Conservation (phyloP, 352 stramenopile species). For the Globisporangium orthogonon region DNA sequence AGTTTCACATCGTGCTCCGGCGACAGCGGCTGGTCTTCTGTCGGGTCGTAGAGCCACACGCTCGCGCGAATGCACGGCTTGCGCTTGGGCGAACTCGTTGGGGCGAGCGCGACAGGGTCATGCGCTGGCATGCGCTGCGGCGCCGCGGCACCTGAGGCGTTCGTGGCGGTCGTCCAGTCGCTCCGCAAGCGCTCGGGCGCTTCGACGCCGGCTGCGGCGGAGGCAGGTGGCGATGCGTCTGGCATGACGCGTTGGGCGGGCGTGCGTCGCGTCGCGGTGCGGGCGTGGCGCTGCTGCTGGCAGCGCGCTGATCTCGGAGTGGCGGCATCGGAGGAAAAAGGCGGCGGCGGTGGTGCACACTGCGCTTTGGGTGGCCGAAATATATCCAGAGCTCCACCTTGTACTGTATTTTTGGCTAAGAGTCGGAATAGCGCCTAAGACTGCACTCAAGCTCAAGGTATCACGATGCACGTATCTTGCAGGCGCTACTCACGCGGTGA, state of each 20-base stretch:
- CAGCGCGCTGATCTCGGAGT: not conserved
- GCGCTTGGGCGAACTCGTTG: slow-evolving; percentile 13
- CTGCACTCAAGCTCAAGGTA: too few species aligned
- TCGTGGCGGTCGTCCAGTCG: slow-evolving; percentile 14
- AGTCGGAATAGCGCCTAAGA: too few species aligned
- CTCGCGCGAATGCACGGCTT: slow-evolving; percentile 28
- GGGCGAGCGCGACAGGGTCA: not conserved
- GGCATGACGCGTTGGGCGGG: not conserved
- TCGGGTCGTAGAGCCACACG: slow-evolving; percentile 66
- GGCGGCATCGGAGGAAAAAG: not conserved
- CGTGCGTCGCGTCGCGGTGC: too few species aligned
- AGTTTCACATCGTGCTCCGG: slow-evolving; percentile 50
- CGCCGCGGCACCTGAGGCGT: slow-evolving; percentile 15
- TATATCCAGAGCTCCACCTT: not conserved
- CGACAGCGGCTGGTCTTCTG: slow-evolving; percentile 25
- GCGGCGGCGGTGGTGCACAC: not conserved
- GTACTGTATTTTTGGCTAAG: not conserved
- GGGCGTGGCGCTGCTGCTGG: too few species aligned
- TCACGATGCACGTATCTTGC: not conserved
- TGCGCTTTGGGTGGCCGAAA: not conserved
- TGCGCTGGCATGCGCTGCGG: slow-evolving; percentile 4
- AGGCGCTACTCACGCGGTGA: too few species aligned
- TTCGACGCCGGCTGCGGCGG: slow-evolving; percentile 9
- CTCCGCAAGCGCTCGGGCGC: slow-evolving; percentile 17
- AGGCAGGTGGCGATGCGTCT: not conserved